Evolutionary conservation across 2,329 filamentous ascomycete genomes (phyloP).

Genomic region (Karstenula rhodostoma): DNA sequence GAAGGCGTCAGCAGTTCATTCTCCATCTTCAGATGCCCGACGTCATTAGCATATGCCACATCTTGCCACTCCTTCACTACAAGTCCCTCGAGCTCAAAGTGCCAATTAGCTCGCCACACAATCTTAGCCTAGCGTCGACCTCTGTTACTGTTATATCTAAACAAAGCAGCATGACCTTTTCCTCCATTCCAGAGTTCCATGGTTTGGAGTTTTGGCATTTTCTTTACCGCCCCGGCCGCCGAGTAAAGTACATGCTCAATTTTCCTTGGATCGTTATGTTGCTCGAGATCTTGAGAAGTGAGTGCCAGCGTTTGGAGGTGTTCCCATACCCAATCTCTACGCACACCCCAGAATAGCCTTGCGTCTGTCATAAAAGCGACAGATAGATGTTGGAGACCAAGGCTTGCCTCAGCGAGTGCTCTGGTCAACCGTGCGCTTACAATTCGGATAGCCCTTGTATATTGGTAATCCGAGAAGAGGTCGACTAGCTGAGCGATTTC

Average conservation of each 20-base stretch:
- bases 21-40: not conserved
- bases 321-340: slow-evolving; percentile 16
- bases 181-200: slow-evolving; percentile 21
- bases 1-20: not conserved
- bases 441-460: slow-evolving; percentile 14
- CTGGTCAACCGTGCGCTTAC: slow-evolving; percentile 2
- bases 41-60: not conserved
- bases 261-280: not conserved
- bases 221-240: slow-evolving; percentile 11
- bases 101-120: slow-evolving; percentile 16
- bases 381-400: slow-evolving; percentile 17
- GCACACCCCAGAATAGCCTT: slow-evolving; percentile 11
- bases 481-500: no score
- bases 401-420: slow-evolving; percentile 15
- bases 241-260: slow-evolving; percentile 9
- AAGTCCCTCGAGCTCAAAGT: slow-evolving; percentile 8
- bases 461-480: no score
- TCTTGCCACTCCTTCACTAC: not conserved
- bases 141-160: slow-evolving; percentile 10
- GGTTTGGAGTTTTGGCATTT: slow-evolving; percentile 16
- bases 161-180: slow-evolving; percentile 11
- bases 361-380: slow-evolving; percentile 20
- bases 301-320: slow-evolving; percentile 3
- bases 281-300: slow-evolving; percentile 15
- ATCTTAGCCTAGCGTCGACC: not conserved